phyloP scores from a whole-genome alignment of 1,284 basidiomycete species.

The Coniferiporia weirii region DNA sequence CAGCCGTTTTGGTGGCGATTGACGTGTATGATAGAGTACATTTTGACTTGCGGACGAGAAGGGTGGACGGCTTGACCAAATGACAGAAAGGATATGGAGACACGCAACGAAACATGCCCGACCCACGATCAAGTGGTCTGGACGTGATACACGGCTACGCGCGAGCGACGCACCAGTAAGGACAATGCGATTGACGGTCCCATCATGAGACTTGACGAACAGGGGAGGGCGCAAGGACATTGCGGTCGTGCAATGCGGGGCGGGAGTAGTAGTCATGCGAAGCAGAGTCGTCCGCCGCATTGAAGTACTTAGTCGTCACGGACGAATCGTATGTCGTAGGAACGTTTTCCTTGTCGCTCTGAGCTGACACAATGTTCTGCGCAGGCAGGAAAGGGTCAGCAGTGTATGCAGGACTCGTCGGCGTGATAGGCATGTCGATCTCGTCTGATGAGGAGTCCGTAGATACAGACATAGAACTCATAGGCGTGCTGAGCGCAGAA shows the following conservation, averaged over 20 bases:
- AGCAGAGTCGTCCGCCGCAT: slow-evolving; percentile 67
- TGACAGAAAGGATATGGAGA: slow-evolving; percentile 6
- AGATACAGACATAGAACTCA: slow-evolving; percentile 62
- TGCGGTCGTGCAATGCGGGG: slow-evolving; percentile 63
- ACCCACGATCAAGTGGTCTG: slow-evolving; percentile 3
- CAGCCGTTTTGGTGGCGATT: slow-evolving; percentile 17
- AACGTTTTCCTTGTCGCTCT: slow-evolving; percentile 73
- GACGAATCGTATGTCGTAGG: slow-evolving; percentile 58
- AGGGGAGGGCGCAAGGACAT: slow-evolving; percentile 32
- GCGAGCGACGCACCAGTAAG: slow-evolving; percentile 28
- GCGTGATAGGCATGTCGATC: slow-evolving; percentile 77
- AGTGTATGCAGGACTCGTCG: slow-evolving; percentile 55
- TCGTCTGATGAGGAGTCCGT: slow-evolving; percentile 55
- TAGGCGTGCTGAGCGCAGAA: slow-evolving; percentile 61
- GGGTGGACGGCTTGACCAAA: background rate
- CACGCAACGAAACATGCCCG: background rate
- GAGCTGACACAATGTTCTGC: slow-evolving; percentile 48
- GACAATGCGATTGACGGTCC: slow-evolving; percentile 14
- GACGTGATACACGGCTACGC: slow-evolving; percentile 33
- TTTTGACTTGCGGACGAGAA: slow-evolving; percentile 16
- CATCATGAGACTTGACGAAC: slow-evolving; percentile 16
- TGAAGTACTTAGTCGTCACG: slow-evolving; percentile 58
- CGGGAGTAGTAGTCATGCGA: slow-evolving; percentile 65
- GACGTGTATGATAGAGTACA: slow-evolving; percentile 20
- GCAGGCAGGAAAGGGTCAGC: slow-evolving; percentile 44